These are phyloP conservation scores for Blastobotrys apis DNA, from an alignment of 1,139 yeast species.

Conservation along the genomic window DNA sequence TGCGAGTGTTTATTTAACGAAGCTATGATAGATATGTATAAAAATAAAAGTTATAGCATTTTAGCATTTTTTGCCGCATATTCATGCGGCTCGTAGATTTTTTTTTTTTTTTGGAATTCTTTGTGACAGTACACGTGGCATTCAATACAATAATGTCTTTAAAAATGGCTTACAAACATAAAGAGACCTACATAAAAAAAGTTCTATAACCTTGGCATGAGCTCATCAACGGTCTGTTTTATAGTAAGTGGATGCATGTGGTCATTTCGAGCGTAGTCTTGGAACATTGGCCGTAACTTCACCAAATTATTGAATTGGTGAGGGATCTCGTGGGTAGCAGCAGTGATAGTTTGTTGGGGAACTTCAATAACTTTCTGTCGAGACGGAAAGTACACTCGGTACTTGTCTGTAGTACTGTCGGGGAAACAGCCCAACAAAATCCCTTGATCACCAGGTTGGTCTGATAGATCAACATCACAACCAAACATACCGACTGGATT, in stretches of 20 bases:
- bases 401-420: background rate
- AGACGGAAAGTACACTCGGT: background rate
- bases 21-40: background rate
- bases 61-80: no score
- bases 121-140: no score
- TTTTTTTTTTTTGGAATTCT: no score
- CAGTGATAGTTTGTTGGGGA: no score
- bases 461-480: slow-evolving; percentile 1
- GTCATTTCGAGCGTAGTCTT: no score
- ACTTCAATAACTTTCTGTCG: background rate
- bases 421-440: slow-evolving; percentile 8
- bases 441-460: background rate
- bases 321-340: no score
- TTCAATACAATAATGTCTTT: no score
- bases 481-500: slow-evolving; percentile 3
- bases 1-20: slow-evolving; percentile 10
- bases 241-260: no score
- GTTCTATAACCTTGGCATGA: background rate
- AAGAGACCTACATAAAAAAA: background rate
- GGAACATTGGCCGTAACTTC: no score
- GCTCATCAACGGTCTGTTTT: background rate
- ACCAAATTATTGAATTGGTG: no score
- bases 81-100: no score
- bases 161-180: no score
- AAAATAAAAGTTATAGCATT: background rate